These are phyloP conservation scores for Fusarium ambrosium DNA, from an alignment of 2,329 filamentous ascomycete genomes.

Conservation along the genomic window DNA sequence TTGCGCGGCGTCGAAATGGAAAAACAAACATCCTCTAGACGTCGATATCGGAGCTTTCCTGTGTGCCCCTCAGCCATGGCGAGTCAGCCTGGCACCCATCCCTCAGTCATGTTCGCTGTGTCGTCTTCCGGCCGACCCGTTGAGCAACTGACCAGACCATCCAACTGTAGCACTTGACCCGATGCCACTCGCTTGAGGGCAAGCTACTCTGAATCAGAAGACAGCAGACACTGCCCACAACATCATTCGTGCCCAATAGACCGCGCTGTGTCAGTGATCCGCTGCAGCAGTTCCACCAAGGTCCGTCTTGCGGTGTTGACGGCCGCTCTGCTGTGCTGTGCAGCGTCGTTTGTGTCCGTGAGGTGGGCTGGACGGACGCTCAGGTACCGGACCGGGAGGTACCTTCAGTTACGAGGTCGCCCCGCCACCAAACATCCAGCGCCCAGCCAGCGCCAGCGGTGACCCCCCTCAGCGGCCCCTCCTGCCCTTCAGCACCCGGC, in stretches of 20 bases:
- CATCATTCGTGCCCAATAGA: slow-evolving; percentile 1
- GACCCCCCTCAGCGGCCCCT: slow-evolving; percentile 31
- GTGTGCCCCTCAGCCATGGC: slow-evolving; percentile 17
- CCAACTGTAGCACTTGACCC: slow-evolving; percentile 15
- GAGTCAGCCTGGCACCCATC: slow-evolving; percentile 26
- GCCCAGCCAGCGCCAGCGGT: slow-evolving; percentile 20
- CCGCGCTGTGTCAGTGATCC: slow-evolving; percentile 11
- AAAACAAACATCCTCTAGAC: slow-evolving; percentile 30
- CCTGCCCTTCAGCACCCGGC: slow-evolving; percentile 20
- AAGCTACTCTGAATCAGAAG: slow-evolving; percentile 1
- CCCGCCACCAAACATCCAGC: slow-evolving; percentile 34
- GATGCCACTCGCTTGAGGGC: slow-evolving; percentile 19
- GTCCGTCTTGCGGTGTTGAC: slow-evolving; percentile 29
- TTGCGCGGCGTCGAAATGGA: slow-evolving; percentile 6
- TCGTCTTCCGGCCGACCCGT: slow-evolving; percentile 19
- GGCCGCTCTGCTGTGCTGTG: slow-evolving; percentile 8
- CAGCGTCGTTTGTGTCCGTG: background rate
- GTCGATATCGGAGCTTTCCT: slow-evolving; percentile 22
- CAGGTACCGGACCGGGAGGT: slow-evolving; percentile 10
- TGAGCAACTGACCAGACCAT: slow-evolving; percentile 36
- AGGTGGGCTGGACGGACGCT: background rate
- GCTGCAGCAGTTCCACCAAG: slow-evolving; percentile 25
- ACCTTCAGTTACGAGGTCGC: slow-evolving; percentile 38
- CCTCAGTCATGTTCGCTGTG: slow-evolving; percentile 1
- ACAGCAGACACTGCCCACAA: background rate